Conservation (phyloP, 2,329 filamentous ascomycete species). For the Ploettnerulaceae sp. region DNA sequence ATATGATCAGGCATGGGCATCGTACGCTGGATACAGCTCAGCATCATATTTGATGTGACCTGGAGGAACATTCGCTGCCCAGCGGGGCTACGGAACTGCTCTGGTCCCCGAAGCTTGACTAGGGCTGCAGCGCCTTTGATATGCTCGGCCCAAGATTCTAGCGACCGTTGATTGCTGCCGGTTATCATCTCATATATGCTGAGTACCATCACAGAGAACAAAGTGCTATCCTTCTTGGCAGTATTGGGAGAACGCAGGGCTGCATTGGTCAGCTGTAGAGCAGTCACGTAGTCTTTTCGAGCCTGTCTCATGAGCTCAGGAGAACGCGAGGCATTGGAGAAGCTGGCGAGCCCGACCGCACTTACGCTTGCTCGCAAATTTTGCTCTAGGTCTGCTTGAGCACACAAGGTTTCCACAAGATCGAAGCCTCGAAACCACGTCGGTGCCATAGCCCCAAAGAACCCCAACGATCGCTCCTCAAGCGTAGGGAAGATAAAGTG, state of each 20-base stretch:
- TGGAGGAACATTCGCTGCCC: conserved; percentile 51
- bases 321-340: conserved; percentile 38
- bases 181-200: conserved; percentile 51
- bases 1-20: conserved; percentile 46
- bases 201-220: conserved; percentile 50
- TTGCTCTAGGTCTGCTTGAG: conserved; percentile 37
- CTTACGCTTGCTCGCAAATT: conserved; percentile 47
- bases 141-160: conserved; percentile 49
- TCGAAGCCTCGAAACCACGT: conserved; percentile 41
- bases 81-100: conserved; percentile 43
- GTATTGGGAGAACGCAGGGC: conserved; percentile 44
- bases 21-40: conserved; percentile 48
- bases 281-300: conserved; percentile 46
- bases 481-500: conserved; percentile 29
- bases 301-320: conserved; percentile 43
- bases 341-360: conserved; percentile 49
- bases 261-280: conserved; percentile 45
- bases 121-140: conserved; percentile 49
- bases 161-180: conserved; percentile 42
- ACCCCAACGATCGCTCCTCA: conserved; percentile 25
- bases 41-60: conserved; percentile 47
- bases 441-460: conserved; percentile 23
- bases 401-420: conserved; percentile 48
- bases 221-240: conserved; percentile 49
- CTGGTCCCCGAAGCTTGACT: conserved; percentile 46